These are phyloP conservation scores for Penicillium paneum DNA, from an alignment of 2,329 filamentous ascomycete genomes.

Conservation along the genomic window DNA sequence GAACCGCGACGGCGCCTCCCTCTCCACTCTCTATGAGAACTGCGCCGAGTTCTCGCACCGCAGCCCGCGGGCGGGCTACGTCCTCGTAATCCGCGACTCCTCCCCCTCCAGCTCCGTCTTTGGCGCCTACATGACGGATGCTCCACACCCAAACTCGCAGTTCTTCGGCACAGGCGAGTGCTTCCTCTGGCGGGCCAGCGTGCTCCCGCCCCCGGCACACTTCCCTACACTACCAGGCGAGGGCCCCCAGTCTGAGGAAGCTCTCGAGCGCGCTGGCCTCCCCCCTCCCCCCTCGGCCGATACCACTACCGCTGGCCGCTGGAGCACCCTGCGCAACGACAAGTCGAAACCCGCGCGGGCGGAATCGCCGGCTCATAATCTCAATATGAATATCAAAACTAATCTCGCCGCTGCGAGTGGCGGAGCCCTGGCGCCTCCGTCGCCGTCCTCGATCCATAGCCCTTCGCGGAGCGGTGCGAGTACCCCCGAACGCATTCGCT, in stretches of 20 bases:
- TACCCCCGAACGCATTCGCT: conserved; percentile 74
- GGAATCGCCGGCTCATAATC: conserved; percentile 20
- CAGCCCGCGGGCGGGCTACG: conserved; percentile 74
- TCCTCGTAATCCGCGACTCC: conserved; percentile 79
- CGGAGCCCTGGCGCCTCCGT: conserved; percentile 24
- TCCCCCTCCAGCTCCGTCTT: conserved; percentile 58
- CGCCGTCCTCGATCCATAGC: conserved; percentile 22
- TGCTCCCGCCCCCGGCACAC: conserved; percentile 49
- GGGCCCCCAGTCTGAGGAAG: conserved; percentile 31
- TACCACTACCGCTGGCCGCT: conserved; percentile 58
- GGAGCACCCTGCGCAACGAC: conserved; percentile 55
- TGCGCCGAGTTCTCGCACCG: conserved; percentile 64
- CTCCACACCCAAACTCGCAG: conserved; percentile 73
- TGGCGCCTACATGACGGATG: conserved; percentile 89
- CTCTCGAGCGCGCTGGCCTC: conserved; percentile 53
- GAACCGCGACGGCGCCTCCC: conserved; percentile 84
- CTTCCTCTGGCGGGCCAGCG: conserved; percentile 78
- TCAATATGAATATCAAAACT: conserved; percentile 26
- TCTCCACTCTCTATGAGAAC: conserved; percentile 80
- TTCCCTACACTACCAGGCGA: conserved; percentile 9
- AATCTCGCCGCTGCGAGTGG: conserved; percentile 24
- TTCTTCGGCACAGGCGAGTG: conserved; percentile 98
- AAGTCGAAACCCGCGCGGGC: conserved; percentile 10
- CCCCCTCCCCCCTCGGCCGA: conserved; percentile 69
- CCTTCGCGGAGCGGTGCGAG: conserved; percentile 47